Evolutionary conservation across 441 rosid species (phyloP).

Genomic region (Arabidopsis hybrid): DNA sequence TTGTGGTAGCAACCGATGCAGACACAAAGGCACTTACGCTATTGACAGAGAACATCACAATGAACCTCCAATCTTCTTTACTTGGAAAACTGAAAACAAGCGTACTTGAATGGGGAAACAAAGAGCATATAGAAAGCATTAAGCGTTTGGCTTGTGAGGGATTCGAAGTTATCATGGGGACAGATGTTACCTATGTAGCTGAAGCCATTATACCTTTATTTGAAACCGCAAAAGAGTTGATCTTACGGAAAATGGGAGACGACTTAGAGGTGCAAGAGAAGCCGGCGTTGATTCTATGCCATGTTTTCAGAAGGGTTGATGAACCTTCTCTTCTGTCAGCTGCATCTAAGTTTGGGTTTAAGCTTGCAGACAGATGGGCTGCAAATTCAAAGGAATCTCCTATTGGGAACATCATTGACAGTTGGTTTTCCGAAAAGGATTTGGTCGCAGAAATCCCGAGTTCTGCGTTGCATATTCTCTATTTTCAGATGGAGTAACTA

Average conservation of each 20-base stretch:
- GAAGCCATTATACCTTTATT: slow-evolving; percentile 81
- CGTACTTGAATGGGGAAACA: slow-evolving; percentile 84
- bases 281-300: slow-evolving; percentile 74
- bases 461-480: slow-evolving; percentile 77
- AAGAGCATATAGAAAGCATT: slow-evolving; percentile 60
- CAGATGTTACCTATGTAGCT: slow-evolving; percentile 77
- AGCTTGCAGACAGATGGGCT: slow-evolving; percentile 74
- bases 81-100: slow-evolving; percentile 54
- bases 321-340: slow-evolving; percentile 71
- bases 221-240: slow-evolving; percentile 73
- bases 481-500: slow-evolving; percentile 54
- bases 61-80: slow-evolving; percentile 57
- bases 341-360: slow-evolving; percentile 72
- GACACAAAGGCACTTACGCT: slow-evolving; percentile 68
- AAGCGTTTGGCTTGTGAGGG: slow-evolving; percentile 54
- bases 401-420: slow-evolving; percentile 49
- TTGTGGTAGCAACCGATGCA: slow-evolving; percentile 84
- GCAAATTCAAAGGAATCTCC: slow-evolving; percentile 35
- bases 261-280: slow-evolving; percentile 40
- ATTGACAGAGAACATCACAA: slow-evolving; percentile 58
- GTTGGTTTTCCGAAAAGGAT: slow-evolving; percentile 64
- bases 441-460: slow-evolving; percentile 48
- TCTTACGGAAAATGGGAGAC: slow-evolving; percentile 38
- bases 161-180: slow-evolving; percentile 80
- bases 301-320: slow-evolving; percentile 77